These are phyloP conservation scores for Xylariaceae sp. DNA, from an alignment of 2,329 filamentous ascomycete genomes.

Conservation along the genomic window DNA sequence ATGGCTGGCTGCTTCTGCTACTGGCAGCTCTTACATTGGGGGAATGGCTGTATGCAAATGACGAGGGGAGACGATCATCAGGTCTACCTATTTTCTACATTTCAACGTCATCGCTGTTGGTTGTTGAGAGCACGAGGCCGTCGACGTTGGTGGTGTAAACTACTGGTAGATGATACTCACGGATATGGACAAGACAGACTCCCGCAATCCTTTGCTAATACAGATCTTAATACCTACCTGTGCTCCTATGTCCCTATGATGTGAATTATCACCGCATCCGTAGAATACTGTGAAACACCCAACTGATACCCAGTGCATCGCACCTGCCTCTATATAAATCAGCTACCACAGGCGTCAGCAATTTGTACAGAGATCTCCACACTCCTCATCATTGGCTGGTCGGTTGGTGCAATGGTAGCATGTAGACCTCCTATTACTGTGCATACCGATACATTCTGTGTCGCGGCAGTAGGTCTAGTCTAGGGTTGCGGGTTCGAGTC, in stretches of 20 bases:
- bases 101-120: neutral
- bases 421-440: constrained; percentile 31
- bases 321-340: neutral
- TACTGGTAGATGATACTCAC: neutral
- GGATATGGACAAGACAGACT: neutral
- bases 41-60: neutral
- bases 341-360: neutral
- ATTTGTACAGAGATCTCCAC: neutral
- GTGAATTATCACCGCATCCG: too few species aligned
- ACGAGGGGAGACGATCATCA: neutral
- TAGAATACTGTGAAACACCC: too few species aligned
- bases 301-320: too few species aligned
- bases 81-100: neutral
- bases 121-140: neutral
- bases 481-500: constrained; percentile 36
- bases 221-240: too few species aligned
- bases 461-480: constrained; percentile 23
- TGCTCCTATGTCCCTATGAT: too few species aligned
- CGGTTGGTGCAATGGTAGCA: constrained; percentile 14
- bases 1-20: neutral
- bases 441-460: neutral
- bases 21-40: neutral
- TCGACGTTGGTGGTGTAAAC: neutral
- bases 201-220: neutral
- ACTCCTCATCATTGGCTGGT: neutral